Evolutionary conservation across 495 filamentous ascomycete genomes (phyloP).

Genomic region (Aspergillus bertholletiae): DNA sequence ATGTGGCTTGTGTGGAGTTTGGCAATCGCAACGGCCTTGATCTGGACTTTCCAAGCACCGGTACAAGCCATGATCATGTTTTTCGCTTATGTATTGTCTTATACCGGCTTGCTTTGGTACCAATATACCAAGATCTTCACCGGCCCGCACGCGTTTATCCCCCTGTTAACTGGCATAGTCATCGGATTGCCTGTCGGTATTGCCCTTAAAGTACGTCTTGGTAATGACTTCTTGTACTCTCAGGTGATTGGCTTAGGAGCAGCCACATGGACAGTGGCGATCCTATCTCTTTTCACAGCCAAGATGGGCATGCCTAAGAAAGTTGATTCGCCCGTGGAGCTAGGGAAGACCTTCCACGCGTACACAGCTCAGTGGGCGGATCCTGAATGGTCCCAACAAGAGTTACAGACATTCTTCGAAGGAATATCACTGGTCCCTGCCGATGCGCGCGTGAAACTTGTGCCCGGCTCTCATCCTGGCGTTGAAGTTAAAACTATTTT

Average conservation of each 20-base stretch:
- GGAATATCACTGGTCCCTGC: conserved; percentile 23
- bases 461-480: conserved; percentile 43
- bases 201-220: conserved; percentile 28
- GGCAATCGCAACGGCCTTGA: conserved; percentile 43
- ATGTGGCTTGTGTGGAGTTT: conserved; percentile 57
- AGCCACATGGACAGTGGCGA: conserved; percentile 52
- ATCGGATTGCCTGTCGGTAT: conserved; percentile 49
- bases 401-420: conserved; percentile 47
- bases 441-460: conserved; percentile 32
- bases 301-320: conserved; percentile 44
- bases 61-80: conserved; percentile 46
- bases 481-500: conserved; percentile 44
- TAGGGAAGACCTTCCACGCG: conserved; percentile 39
- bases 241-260: conserved; percentile 47
- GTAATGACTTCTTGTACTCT: conserved; percentile 41
- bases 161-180: conserved; percentile 41
- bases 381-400: conserved; percentile 48
- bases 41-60: conserved; percentile 51
- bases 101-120: conserved; percentile 57
- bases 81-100: conserved; percentile 49
- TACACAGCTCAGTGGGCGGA: conserved; percentile 44
- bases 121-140: conserved; percentile 61
- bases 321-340: conserved; percentile 34
- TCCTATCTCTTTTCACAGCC: conserved; percentile 44
- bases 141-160: conserved; percentile 50